Evolutionary conservation across 495 filamentous ascomycete genomes (phyloP), one percentile per base, ranked within the genome.

Genomic region (Letharia columbiana): DNA sequence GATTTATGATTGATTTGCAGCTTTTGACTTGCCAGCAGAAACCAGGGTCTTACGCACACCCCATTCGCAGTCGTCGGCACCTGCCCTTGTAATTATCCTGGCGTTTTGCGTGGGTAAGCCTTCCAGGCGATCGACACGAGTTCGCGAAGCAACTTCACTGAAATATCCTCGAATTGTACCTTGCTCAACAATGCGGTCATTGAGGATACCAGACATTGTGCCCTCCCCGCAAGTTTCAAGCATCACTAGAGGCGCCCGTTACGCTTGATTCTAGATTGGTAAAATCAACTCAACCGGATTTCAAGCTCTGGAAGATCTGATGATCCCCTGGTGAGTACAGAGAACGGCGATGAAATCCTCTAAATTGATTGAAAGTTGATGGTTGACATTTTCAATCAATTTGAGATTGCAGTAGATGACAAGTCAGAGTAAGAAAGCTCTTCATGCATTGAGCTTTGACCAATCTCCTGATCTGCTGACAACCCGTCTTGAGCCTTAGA

Each of bases 341-440:
- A 18, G 41, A 57, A 10, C 37, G 37, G 28, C 39, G 40, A 28
- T 59, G 40, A 44, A 45, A 44, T 12, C 5, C 15, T 54, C 52
- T 58, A 3, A 20, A 3, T 8, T 58, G 40, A 56, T 58, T 44
- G 63, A 44, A 35, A 33, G n/a, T n/a, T 49, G 52, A 37, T 37
- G 73, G 12, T 42, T 63, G 71, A 60, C 71, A 49, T 18, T 74
- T 74, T 60, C 72, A 72, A 65, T 71, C 71, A 67, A 72, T 74
- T 60, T 68, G 69, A 17, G 61, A 73, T 67, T 67, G 69, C 66
- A 63, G 68, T 58, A 23, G 66, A 65, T 42, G 33, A 8, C 39
- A 63, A 64, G 50, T 70, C 58, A 50, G 70, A 65, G 40, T 61
- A 35, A 35, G 28, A 45, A 60, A 17, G 44, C 40, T 67, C 23